Percentiles rank a stretch among this genome's conserved stretches.
Evolutionary conservation across 2,329 filamentous ascomycete species (phyloP).

Genomic region (Coniochaeta sp.): DNA sequence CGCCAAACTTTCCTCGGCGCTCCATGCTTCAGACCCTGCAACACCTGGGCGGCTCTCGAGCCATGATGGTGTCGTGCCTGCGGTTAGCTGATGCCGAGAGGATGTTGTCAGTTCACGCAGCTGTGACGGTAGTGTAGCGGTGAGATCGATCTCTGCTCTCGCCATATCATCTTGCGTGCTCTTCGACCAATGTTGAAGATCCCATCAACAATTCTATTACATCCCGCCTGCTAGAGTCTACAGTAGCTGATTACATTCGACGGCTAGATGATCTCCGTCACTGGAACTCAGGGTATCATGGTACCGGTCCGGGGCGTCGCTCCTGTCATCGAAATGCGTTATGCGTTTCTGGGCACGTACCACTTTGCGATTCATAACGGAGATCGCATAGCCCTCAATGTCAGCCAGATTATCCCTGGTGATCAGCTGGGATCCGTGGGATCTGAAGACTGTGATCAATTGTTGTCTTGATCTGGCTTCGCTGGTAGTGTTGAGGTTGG

Average conservation of each 20-base stretch:
- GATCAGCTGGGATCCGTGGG: not conserved
- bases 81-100: not conserved
- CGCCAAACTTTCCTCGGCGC: slow-evolving; percentile 1
- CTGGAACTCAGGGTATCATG: not conserved
- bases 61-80: not conserved
- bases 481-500: too few relatives aligned
- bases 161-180: too few relatives aligned
- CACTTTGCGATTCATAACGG: not conserved
- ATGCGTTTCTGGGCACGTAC: slow-evolving; percentile 2
- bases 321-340: not conserved
- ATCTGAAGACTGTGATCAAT: not conserved
- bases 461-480: too few relatives aligned
- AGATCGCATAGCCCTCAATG: not conserved
- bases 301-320: not conserved
- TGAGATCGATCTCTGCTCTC: not conserved
- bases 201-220: too few relatives aligned
- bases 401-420: not conserved
- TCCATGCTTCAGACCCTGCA: not conserved
- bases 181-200: too few relatives aligned
- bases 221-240: too few relatives aligned
- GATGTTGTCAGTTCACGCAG: not conserved
- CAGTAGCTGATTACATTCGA: not conserved
- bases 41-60: not conserved
- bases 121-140: not conserved
- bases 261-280: not conserved